Evolutionary conservation across 2,329 filamentous ascomycete genomes (phyloP).

Genomic region (Colletotrichum sp.): DNA sequence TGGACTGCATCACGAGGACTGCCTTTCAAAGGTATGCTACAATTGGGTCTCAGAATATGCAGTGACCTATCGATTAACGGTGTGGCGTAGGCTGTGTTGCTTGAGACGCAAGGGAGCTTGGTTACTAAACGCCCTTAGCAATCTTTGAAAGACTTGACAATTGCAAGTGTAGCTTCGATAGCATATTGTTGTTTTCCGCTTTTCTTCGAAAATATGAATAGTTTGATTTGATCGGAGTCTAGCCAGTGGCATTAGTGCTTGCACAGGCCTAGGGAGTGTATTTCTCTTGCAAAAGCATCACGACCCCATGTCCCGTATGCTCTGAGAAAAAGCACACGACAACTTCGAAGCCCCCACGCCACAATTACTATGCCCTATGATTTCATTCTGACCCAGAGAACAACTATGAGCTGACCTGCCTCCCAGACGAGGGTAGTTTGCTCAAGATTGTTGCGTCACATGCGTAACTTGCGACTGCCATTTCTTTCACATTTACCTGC

Average conservation of each 20-base stretch:
- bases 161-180: not conserved
- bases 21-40: not conserved
- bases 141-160: not conserved
- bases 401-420: not conserved
- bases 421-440: not conserved
- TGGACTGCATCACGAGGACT: not conserved
- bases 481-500: not conserved
- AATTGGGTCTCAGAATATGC: not conserved
- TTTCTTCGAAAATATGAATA: not conserved
- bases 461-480: not conserved
- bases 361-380: fast-evolving
- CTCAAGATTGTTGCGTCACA: not conserved
- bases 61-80: not conserved
- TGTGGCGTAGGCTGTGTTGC: not conserved
- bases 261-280: too few species aligned
- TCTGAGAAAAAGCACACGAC: not conserved
- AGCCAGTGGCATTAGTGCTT: not conserved
- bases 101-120: not conserved
- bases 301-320: not conserved
- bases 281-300: too few species aligned
- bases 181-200: fast-evolving
- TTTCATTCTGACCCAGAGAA: not conserved
- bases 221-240: not conserved
- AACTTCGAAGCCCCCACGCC: not conserved
- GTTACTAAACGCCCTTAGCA: not conserved